Base-by-base conservation (phyloP, 139 green algal genomes). In the Closterium sp. region DNA sequence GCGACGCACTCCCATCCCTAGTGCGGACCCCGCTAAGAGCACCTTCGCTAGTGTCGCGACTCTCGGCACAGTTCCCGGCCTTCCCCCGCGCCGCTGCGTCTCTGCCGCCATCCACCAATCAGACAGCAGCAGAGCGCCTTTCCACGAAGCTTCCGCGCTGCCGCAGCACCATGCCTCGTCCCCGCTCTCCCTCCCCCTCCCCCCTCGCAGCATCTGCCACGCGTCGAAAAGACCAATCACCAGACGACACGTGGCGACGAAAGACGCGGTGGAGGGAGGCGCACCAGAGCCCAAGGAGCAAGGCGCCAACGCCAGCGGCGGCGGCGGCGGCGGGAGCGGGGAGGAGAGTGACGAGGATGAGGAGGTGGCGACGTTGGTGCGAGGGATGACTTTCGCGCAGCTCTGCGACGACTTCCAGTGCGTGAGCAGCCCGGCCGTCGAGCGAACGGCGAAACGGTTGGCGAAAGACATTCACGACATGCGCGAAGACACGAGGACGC, bases 361-460 rank as follows among this genome's bases (percentile, higher is more conserved):
- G n/a, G 89, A 89, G 10, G 64, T 92, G 32, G 85, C 91, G n/a
- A 91, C 34, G 32, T 1, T 94, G 10, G 21, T 94, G 83, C 34
- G 55, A 23, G 88, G 88, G 34, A 90, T 94, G 32, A 81, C 89
- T 16, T 94, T 94, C 31, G 34, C 33, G 0, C 25, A 93, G 25
- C 87, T 94, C 23, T 94, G 91, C 85, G 38, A 94, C 34, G 88
- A 94, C n/a, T 94, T 94, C 89, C 88, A 92, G 64, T 94, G 91
- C 66, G 55, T 93, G 23, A 94, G 91, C 91, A 94, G 91, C 64
- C 91, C 91, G 6, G 30, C 88, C 28, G 91, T 94, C 8, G 88
- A 93, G 33, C 69, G 34, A 31, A 94, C 91, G 36, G 91, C 91
- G n/a, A 32, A 90, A 28, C 91, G 86, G 84, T 33, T 94, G 83